Base-by-base conservation (phyloP, 2,329 filamentous ascomycete genomes). In the Aureobasidium sp. region DNA sequence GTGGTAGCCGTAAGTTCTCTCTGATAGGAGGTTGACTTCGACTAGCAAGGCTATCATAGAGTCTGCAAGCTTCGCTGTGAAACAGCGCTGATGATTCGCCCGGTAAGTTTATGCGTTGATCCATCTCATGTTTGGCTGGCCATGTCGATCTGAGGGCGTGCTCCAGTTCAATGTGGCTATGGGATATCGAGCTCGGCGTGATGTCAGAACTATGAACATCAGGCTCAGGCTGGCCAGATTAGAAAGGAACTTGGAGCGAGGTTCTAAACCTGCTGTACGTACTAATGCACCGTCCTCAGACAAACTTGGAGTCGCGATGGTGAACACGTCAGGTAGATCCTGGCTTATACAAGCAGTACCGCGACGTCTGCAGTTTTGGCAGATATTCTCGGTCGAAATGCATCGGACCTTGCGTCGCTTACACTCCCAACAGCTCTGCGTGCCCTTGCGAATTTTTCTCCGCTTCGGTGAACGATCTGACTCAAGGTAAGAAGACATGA, bases 361-460 rank as follows among this genome's bases (percentile, higher is more conserved):
- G n/a, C 48, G 48, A 39, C 48, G 48, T 15, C 31, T 36, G 20
- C 48, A 52, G 14, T 52, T 52, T 5, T 37, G n/a, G 12, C 48
- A 52, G 48, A 37, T 25, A 3, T 37, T 5, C 5, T 52, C 48
- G 31, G 29, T 29, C n/a, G 12, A 37, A 9, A 49, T 31, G 17
- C 48, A 52, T 25, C 48, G 31, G n/a, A 52, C 48, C 22, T 52
- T 52, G n/a, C 48, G 48, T 52, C 34, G 31, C 34, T 52, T 52
- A 25, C 48, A 52, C 34, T 52, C 48, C 48, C 48, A 52, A 7
- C 48, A 52, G 34, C 48, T 52, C 34, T 36, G 34, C n/a, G 48
- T 52, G 4, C 48, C 48, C 34, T 52, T 52, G 20, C 48, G 48
- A 6, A 52, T n/a, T 25, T 52, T 52, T 52, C 48, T 36, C n/a